Base-by-base conservation (phyloP, 306 rosid genomes). In the Mucuna pruriens region DNA sequence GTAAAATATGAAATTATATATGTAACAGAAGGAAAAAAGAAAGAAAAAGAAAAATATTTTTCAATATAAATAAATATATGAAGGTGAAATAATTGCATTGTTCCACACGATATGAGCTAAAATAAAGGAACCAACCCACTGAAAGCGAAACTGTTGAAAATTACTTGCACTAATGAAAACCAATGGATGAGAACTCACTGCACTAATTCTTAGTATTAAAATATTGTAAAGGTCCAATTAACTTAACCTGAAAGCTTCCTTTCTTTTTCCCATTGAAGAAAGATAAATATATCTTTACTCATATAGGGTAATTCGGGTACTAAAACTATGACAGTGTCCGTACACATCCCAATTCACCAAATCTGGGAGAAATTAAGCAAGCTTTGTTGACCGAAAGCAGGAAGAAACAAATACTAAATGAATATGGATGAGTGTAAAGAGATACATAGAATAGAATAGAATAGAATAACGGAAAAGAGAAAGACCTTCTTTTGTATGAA, bases 401-500 rank as follows among this genome's bases (percentile, higher is more conserved):
- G 8, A 71, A 54, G 12, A 39, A 6, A 49, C 22, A n/a, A 9
- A n/a, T n/a, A n/a, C n/a, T n/a, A n/a, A n/a, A n/a, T n/a, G n/a
- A n/a, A n/a, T n/a, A n/a, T n/a, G n/a, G n/a, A n/a, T n/a, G n/a
- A n/a, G n/a, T n/a, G n/a, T n/a, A n/a, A n/a, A n/a, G n/a, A n/a
- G n/a, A n/a, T n/a, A n/a, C 3, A 58, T 0, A 52, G 29, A 9
- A 2, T 0, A 76, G 3, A 16, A 63, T 7, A 31, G 4, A 64
- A 61, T 16, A 76, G 71, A 85, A 80, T 80, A 45, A 71, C 25
- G 22, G 9, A 44, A 23, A 25, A n/a, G 39, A 39, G 10, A 11
- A 22, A 51, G 52, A 94, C 98, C 97, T 95, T 87, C 95, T 79
- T 85, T 91, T 91, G 77, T 91, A 91, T 74, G 92, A 84, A 2